These are phyloP conservation scores for Zygoascus meyerae DNA, from an alignment of 1,139 yeast genomes.

Conservation along the genomic window DNA sequence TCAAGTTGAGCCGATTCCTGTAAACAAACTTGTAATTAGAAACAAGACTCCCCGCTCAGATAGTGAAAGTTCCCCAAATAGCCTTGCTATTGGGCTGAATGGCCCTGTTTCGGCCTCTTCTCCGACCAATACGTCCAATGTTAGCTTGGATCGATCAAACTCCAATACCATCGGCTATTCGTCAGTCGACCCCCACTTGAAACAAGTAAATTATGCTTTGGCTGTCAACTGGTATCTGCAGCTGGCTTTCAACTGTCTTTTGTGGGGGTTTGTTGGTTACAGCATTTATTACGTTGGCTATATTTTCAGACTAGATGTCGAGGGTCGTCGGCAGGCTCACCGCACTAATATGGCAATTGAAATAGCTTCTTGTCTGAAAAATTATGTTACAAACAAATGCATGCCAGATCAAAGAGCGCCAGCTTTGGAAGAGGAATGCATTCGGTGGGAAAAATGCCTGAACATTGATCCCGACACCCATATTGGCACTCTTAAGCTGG, in stretches of 20 bases:
- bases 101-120: too few species aligned
- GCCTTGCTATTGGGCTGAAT: too few species aligned
- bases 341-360: conserved; percentile 52
- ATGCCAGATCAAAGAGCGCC: conserved; percentile 45
- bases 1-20: too few species aligned
- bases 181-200: neutral
- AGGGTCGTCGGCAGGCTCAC: conserved; percentile 52
- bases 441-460: conserved; percentile 74
- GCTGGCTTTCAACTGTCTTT: neutral
- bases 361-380: conserved; percentile 59
- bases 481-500: conserved; percentile 53
- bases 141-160: too few species aligned
- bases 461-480: conserved; percentile 70
- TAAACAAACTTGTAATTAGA: too few species aligned
- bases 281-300: conserved; percentile 49
- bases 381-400: conserved; percentile 67
- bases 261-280: neutral
- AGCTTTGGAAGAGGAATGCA: conserved; percentile 63
- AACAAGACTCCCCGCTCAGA: too few species aligned
- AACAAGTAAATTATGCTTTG: conserved; percentile 2
- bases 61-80: too few species aligned
- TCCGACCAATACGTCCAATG: too few species aligned
- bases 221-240: conserved; percentile 1
- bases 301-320: conserved; percentile 61
- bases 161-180: too few species aligned